These are phyloP conservation scores for Xylaria venustula DNA, from an alignment of 495 filamentous ascomycete genomes.

Conservation along the genomic window DNA sequence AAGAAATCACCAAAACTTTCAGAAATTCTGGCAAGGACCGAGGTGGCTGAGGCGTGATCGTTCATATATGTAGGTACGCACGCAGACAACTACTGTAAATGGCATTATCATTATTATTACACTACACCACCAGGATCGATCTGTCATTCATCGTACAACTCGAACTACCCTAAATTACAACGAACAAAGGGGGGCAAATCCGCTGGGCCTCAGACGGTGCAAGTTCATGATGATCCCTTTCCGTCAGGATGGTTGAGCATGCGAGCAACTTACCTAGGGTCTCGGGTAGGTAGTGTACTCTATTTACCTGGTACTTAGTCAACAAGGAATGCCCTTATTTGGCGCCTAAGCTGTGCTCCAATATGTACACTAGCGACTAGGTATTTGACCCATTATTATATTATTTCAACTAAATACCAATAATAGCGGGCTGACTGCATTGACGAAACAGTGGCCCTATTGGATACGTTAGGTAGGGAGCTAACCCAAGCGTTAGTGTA, in stretches of 20 bases:
- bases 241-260: slow-evolving; percentile 8
- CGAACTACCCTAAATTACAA: slow-evolving; percentile 4
- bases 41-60: background rate
- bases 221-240: slow-evolving; percentile 10
- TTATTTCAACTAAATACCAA: too few relatives aligned
- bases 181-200: background rate
- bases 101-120: background rate
- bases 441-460: background rate
- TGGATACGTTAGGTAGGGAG: background rate
- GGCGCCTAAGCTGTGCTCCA: too few relatives aligned
- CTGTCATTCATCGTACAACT: background rate
- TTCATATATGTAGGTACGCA: too few relatives aligned
- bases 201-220: slow-evolving; percentile 1
- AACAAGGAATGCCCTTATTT: background rate
- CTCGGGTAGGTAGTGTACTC: too few relatives aligned
- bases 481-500: background rate
- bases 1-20: background rate
- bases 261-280: too few relatives aligned
- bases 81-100: too few relatives aligned
- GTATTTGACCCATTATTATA: background rate
- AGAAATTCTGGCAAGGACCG: background rate
- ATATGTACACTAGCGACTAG: background rate
- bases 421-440: too few relatives aligned
- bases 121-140: background rate
- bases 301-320: too few relatives aligned